Base-by-base conservation (phyloP, 2,329 filamentous ascomycete species). In the Bertia moriformis region DNA sequence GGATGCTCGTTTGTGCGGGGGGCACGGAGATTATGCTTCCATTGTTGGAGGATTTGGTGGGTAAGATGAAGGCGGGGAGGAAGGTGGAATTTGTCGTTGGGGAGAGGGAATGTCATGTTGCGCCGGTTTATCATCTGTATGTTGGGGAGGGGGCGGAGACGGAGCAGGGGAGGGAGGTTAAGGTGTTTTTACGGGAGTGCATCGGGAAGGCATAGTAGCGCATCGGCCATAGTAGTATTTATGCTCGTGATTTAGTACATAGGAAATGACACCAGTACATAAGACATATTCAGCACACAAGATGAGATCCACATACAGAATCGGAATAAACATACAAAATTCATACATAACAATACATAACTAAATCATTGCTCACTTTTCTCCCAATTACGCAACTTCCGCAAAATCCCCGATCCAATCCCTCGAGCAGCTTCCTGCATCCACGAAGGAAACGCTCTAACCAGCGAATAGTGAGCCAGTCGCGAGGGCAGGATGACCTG, bases 101-200 rank as follows among this genome's bases (percentile, higher is more conserved):
- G 15, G 10, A 17, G 10, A 7, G 32, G 10, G 32, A 35, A 18
- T 13, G 32, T 15, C 32, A 35, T 35, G 32, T 35, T 35, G 32
- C 32, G 10, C 32, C 32, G 7, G 15, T 35, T 35, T 35, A 35
- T 35, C 10, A 35, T 17, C 17, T 35, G 32, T 7, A 35, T 10
- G 7, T 35, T 13, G 32, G 32, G 15, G 32, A 35, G 7, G 17
- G 7, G 10, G 17, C 32, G 10, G 32, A 35, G 32, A 35, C 32
- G 10, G 32, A 35, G 32, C 32, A 35, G 32, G 32, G 32, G 32
- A 35, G 17, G 32, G 17, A 18, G 32, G 32, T 35, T 10, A 35
- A 35, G 15, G 10, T 7, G 10, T 35, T 7, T 7, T 27, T 27
- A n/a, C 7, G n/a, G n/a, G 22, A 27, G 7, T n/a, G n/a, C n/a